Conservation (phyloP, 208 protist genomes). For the Acanthamoeba quina region DNA sequence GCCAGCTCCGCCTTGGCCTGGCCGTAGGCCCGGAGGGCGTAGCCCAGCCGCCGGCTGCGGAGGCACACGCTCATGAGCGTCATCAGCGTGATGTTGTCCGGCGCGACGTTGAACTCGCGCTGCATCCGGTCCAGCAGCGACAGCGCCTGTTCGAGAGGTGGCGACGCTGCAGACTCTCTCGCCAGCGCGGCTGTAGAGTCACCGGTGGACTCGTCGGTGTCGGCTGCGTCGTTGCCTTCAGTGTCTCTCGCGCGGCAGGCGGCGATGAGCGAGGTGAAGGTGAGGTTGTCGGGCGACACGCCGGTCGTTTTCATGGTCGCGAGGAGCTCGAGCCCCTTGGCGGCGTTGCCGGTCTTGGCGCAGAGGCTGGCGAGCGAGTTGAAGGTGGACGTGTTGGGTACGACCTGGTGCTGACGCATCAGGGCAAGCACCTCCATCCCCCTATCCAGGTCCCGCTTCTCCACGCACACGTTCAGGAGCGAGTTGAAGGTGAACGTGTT, state of each 20-base stretch:
- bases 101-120: conserved; percentile 13
- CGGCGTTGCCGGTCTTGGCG: conserved; percentile 12
- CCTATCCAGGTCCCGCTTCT: conserved; percentile 25
- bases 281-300: conserved; percentile 9
- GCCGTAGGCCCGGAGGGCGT: neutral
- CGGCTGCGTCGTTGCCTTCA: neutral
- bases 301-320: neutral
- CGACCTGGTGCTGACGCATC: neutral
- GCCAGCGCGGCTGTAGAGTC: neutral
- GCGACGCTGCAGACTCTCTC: neutral
- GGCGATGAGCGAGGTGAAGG: conserved; percentile 42
- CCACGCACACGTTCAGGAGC: conserved; percentile 50
- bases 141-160: neutral
- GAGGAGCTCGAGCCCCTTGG: neutral
- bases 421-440: neutral
- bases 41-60: neutral
- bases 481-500: conserved; percentile 67
- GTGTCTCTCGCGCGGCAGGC: neutral
- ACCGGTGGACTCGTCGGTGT: neutral
- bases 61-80: neutral
- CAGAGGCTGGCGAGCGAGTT: conserved; percentile 17
- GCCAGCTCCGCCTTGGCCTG: neutral
- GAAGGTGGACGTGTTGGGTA: conserved; percentile 4
- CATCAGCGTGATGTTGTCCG: conserved; percentile 18
- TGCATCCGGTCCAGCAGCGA: neutral